Percentiles rank a stretch among this genome's conserved stretches.
These are phyloP conservation scores for Cladosporium oxysporum DNA, from an alignment of 2,329 filamentous ascomycete species.

Conservation along the genomic window DNA sequence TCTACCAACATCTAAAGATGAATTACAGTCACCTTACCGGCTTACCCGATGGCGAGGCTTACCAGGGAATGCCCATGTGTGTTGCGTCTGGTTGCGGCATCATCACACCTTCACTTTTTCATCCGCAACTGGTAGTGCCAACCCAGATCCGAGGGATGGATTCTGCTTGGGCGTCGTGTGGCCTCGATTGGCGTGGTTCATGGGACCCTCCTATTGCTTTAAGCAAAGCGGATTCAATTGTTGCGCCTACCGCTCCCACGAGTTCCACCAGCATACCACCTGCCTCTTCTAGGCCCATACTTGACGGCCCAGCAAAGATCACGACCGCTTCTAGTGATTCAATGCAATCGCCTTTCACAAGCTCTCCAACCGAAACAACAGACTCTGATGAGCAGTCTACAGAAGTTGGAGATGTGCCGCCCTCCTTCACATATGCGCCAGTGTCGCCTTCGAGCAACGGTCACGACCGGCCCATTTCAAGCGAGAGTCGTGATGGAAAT, in stretches of 20 bases:
- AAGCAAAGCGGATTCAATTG: not conserved
- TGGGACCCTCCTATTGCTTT: conserved; percentile 25
- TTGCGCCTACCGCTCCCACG: not conserved
- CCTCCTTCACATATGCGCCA: not conserved
- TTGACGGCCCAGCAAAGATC: not conserved
- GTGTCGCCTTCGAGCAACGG: not conserved
- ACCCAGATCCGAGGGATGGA: conserved; percentile 24
- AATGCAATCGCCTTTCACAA: not conserved
- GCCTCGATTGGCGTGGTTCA: conserved; percentile 22
- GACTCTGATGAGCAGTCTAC: not conserved
- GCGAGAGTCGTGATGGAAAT: not conserved
- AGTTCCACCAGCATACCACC: not conserved
- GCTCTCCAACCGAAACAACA: not conserved
- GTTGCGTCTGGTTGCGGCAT: conserved; percentile 16
- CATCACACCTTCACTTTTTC: conserved; percentile 20
- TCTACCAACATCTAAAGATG: not conserved
- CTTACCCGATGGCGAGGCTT: not conserved
- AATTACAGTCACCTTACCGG: conserved; percentile 14
- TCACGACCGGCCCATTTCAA: not conserved
- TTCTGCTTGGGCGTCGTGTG: conserved; percentile 24
- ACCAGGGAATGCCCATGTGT: conserved; percentile 10
- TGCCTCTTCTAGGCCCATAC: not conserved
- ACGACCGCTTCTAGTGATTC: not conserved
- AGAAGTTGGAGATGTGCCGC: not conserved
- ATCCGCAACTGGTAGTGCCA: conserved; percentile 23